phyloP scores from a whole-genome alignment of 805 yeast species.

The Komagataella kurtzmanii region DNA sequence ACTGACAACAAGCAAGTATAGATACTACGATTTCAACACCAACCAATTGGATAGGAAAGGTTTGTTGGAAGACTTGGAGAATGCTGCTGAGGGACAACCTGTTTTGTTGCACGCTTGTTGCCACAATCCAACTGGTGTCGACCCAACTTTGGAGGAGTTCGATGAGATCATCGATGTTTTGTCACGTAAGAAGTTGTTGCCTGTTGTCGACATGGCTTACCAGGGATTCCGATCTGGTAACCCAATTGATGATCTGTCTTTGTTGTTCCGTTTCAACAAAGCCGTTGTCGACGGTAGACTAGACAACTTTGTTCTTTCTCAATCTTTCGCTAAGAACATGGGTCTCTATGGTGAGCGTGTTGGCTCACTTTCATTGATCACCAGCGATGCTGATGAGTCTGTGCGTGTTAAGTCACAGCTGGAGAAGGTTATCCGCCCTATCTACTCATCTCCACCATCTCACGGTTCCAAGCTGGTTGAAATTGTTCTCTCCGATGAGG shows the following conservation, averaged over 20 bases:
- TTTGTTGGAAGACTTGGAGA: constrained; percentile 42
- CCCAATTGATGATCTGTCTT: constrained; percentile 51
- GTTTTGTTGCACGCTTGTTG: constrained; percentile 89
- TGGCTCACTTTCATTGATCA: constrained; percentile 61
- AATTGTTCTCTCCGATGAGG: constrained; percentile 48
- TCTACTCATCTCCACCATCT: constrained; percentile 88
- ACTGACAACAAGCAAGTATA: constrained; percentile 43
- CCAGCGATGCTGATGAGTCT: constrained; percentile 40
- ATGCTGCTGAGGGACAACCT: constrained; percentile 43
- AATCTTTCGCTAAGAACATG: constrained; percentile 89
- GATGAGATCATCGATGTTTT: constrained; percentile 53
- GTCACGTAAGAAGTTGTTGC: constrained; percentile 46
- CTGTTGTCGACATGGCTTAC: constrained; percentile 87
- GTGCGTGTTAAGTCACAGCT: constrained; percentile 47
- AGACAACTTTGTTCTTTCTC: constrained; percentile 53
- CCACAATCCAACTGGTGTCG: constrained; percentile 95
- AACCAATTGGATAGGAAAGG: constrained; percentile 56
- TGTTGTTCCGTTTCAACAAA: constrained; percentile 26
- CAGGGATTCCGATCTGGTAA: constrained; percentile 91
- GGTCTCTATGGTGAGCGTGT: constrained; percentile 94
- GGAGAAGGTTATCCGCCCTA: constrained; percentile 72
- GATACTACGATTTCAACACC: constrained; percentile 52
- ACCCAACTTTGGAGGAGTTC: constrained; percentile 78
- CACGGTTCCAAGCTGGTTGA: constrained; percentile 89
- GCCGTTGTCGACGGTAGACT: constrained; percentile 33